Evolutionary conservation across 176 grass and related monocot genomes (phyloP), one percentile per base, ranked within the genome.

Genomic region (Phoenix roebelenii): DNA sequence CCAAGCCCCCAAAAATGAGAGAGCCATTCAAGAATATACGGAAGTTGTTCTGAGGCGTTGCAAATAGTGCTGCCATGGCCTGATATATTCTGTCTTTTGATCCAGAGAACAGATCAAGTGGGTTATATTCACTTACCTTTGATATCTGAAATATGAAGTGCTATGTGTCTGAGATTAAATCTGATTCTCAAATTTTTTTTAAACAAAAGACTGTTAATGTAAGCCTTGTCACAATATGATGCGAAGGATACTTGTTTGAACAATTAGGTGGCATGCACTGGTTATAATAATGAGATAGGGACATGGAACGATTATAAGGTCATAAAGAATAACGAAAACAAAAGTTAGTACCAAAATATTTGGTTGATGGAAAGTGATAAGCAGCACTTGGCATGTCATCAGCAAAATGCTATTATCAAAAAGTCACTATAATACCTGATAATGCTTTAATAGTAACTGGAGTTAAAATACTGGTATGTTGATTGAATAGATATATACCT

Each of bases 61-160:
- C 77, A 68, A 87, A 85, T 66, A 97, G 85, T 59, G 87, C 73
- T 25, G 84, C 77, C 61, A 97, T 70, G 23, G 81, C 81, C 7
- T 52, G 80, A 49, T 66, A 0, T 75, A 91, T 85, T 85, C 87
- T 80, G 60, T 97, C 87, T 83, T 84, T 97, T 66, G 78, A 97
- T 53, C 67, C 69, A 60, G 92, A 88, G 75, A 88, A 97, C 51
- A 97, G 78, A 80, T 97, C 92, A 56, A 91, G 83, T 51, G 92
- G 92, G 17, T 97, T 57, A 24, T 91, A 97, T 57, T 70, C 78
- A 85, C 92, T 97, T 57, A 60, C 64, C 62, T 73, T 70, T 5
- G 19, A 67, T 77, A 91, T 85, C 87, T 97, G 81, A 73, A 71
- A 88, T 69, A 19, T 16, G 19, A 72, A 72, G 53, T 51, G 25